Evolutionary conservation across 2,329 filamentous ascomycete species (phyloP).

Genomic region (Fusarium denticulatum): DNA sequence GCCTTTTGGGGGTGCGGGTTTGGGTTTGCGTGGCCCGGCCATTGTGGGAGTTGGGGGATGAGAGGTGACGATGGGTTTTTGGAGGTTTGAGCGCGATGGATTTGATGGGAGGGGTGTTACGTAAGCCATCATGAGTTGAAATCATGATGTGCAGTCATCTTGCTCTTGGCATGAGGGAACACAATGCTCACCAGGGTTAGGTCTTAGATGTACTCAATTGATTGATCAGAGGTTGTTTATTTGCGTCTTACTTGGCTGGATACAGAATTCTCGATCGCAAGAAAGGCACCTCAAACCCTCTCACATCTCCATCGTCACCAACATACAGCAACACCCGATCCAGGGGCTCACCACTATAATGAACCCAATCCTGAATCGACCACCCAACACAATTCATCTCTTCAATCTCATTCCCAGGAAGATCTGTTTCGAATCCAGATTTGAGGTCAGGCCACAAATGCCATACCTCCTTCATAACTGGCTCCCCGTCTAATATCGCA

Average conservation of each 20-base stretch:
- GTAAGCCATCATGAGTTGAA: slow-evolving; percentile 27
- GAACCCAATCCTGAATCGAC: slow-evolving; percentile 49
- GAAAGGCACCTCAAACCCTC: slow-evolving; percentile 49
- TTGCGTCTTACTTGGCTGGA: neutral
- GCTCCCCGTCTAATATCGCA: slow-evolving; percentile 14
- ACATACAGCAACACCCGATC: slow-evolving; percentile 45
- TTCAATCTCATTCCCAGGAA: slow-evolving; percentile 40
- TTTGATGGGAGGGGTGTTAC: slow-evolving; percentile 33
- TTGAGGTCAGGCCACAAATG: slow-evolving; percentile 43
- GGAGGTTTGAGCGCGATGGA: slow-evolving; percentile 14
- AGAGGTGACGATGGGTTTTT: neutral
- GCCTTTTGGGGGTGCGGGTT: slow-evolving; percentile 59
- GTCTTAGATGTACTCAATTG: rapidly evolving
- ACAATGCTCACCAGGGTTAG: rapidly evolving
- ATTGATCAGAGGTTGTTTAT: rapidly evolving
- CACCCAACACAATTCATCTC: slow-evolving; percentile 44
- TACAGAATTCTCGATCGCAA: slow-evolving; percentile 44
- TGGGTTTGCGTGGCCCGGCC: slow-evolving; percentile 63
- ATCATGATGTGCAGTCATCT: slow-evolving; percentile 8
- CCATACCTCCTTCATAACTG: slow-evolving; percentile 39
- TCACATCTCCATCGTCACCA: slow-evolving; percentile 36
- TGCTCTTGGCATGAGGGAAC: neutral
- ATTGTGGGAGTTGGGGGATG: slow-evolving; percentile 42
- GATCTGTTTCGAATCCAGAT: slow-evolving; percentile 32
- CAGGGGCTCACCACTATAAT: slow-evolving; percentile 48